A percentile compares a stretch with the other conserved stretches of the same genome.
phyloP scores from a whole-genome alignment of 768 basidiomycete genomes.

The Termitomyces sp. region DNA sequence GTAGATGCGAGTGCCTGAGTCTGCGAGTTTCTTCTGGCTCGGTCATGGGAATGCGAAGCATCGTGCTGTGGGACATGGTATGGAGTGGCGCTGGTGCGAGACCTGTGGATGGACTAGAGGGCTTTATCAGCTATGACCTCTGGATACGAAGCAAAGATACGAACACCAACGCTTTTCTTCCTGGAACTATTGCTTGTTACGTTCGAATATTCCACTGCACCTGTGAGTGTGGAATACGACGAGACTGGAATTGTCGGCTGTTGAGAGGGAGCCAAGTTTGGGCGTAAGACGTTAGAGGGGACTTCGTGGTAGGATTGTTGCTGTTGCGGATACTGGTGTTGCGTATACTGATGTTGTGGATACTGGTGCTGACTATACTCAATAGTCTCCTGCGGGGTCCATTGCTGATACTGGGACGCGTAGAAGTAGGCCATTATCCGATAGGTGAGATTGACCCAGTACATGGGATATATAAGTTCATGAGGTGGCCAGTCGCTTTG shows the following conservation, averaged over 20 bases:
- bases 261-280: constrained; percentile 1
- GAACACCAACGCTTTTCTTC: constrained; percentile 9
- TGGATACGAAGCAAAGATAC: constrained; percentile 1
- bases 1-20: constrained; percentile 5
- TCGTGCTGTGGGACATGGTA: constrained; percentile 17
- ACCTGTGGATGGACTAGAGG: constrained; percentile 12
- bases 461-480: constrained; percentile 6
- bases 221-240: constrained; percentile 21
- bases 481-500: constrained; percentile 10
- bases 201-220: constrained; percentile 15
- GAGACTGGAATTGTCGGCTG: constrained; percentile 14
- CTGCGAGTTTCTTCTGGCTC: constrained; percentile 11
- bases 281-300: constrained; percentile 7
- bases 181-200: constrained; percentile 3
- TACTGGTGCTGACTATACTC: constrained; percentile 1
- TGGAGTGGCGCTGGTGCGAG: constrained; percentile 1
- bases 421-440: constrained; percentile 13
- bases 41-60: constrained; percentile 9
- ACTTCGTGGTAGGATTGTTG: neutral
- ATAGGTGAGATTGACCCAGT: neutral
- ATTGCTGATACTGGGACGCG: constrained; percentile 7
- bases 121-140: neutral
- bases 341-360: neutral
- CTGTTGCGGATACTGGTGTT: neutral
- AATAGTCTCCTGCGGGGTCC: constrained; percentile 4